Conservation (phyloP, 345 rosid genomes). For the Salix arbutifolia region DNA sequence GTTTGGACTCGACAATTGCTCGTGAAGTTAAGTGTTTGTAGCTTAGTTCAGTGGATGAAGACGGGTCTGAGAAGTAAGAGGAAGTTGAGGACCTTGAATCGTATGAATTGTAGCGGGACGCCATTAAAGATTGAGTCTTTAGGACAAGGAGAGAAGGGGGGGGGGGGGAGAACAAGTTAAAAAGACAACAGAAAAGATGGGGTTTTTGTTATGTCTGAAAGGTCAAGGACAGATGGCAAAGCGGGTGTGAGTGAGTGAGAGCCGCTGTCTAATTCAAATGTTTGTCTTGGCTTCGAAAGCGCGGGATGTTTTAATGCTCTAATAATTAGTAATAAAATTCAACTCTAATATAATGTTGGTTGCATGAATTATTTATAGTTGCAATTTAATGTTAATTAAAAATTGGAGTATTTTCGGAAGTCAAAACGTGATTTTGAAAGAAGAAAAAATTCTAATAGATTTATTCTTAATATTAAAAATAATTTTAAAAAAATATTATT, state of each 20-base stretch:
- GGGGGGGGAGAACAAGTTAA: no score
- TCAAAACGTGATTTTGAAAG: no score
- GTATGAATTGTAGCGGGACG: conserved; percentile 70
- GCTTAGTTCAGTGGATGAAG: conserved; percentile 47
- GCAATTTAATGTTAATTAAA: no score
- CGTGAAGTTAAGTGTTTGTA: conserved; percentile 34
- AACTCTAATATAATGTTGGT: neutral
- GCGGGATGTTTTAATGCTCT: conserved; percentile 14
- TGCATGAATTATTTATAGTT: no score
- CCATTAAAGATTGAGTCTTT: conserved; percentile 25
- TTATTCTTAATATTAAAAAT: no score
- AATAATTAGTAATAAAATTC: neutral
- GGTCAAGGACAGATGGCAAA: conserved; percentile 3
- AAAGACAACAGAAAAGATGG: no score
- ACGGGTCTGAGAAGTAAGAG: conserved; percentile 52
- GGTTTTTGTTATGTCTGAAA: no score
- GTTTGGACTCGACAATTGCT: conserved; percentile 54
- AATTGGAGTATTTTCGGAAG: no score
- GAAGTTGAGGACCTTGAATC: conserved; percentile 67
- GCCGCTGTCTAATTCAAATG: conserved; percentile 38
- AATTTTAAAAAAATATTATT: no score
- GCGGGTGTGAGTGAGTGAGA: neutral
- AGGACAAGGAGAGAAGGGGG: neutral
- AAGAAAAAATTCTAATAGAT: no score
- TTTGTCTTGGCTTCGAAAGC: conserved; percentile 9